Conservation (phyloP, 1,284 basidiomycete genomes). For the Erythrobasidium hasegawianum region DNA sequence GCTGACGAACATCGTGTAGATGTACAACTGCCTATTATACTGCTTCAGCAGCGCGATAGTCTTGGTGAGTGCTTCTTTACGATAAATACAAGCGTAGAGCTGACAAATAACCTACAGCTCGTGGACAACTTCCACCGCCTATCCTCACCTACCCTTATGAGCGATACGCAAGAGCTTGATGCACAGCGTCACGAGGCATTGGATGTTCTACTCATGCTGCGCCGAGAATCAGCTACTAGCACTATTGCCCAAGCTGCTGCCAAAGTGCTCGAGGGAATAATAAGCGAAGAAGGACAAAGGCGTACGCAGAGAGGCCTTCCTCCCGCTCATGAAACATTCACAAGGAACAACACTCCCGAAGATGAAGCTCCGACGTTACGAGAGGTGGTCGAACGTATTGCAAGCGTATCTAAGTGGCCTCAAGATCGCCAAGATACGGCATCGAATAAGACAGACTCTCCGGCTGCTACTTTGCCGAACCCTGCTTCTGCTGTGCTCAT, state of each 20-base stretch:
- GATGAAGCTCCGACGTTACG: slow-evolving; percentile 23
- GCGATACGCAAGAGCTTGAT: slow-evolving; percentile 21
- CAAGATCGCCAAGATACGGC: slow-evolving; percentile 7
- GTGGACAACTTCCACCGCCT: slow-evolving; percentile 32
- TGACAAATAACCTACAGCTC: slow-evolving; percentile 12
- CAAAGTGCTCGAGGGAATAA: slow-evolving; percentile 24
- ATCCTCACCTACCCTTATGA: slow-evolving; percentile 7
- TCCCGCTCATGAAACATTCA: slow-evolving; percentile 24
- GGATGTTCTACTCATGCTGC: slow-evolving; percentile 25
- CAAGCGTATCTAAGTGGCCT: slow-evolving; percentile 23
- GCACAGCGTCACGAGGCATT: slow-evolving; percentile 29
- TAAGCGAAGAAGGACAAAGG: slow-evolving; percentile 33
- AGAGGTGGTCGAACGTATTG: slow-evolving; percentile 27
- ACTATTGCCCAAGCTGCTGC: slow-evolving; percentile 23
- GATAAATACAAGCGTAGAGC: too few relatives aligned
- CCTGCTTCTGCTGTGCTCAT: too few relatives aligned
- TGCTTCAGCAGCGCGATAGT: slow-evolving; percentile 35
- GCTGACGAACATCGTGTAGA: too few relatives aligned
- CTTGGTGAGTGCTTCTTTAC: background rate
- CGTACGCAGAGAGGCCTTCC: slow-evolving; percentile 22
- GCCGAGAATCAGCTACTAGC: slow-evolving; percentile 17
- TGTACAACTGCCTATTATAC: slow-evolving; percentile 35
- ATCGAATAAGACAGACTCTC: too few relatives aligned
- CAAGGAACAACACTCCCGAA: slow-evolving; percentile 23
- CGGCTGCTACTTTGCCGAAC: too few relatives aligned